These are phyloP conservation scores for Entomortierella parvispora DNA, from an alignment of 192 early-diverging fungal genomes.

Conservation along the genomic window DNA sequence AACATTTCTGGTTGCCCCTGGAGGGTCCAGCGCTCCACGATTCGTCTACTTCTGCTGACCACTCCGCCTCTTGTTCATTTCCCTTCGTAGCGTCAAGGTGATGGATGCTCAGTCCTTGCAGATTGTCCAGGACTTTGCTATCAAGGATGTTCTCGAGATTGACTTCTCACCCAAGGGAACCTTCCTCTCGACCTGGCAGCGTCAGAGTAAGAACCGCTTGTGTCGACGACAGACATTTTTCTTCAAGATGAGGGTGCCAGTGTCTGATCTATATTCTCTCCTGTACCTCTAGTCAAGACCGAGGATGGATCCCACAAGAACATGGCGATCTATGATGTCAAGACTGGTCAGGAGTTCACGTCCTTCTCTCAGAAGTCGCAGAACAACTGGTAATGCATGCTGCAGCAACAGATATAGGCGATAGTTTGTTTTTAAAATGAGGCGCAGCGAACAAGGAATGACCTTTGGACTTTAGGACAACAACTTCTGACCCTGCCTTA, in stretches of 20 bases:
- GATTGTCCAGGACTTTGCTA: constrained; percentile 70
- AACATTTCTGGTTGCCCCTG: not conserved
- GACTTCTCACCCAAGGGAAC: constrained; percentile 92
- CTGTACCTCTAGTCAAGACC: constrained; percentile 66
- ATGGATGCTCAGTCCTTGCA: constrained; percentile 73
- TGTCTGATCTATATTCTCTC: not conserved
- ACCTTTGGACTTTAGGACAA: not conserved
- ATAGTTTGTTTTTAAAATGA: not conserved
- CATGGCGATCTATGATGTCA: constrained; percentile 82
- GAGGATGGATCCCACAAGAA: constrained; percentile 80
- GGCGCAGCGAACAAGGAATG: not conserved
- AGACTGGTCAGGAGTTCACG: constrained; percentile 72
- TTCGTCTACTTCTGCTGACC: constrained; percentile 2
- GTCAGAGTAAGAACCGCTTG: constrained; percentile 65
- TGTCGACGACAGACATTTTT: constrained; percentile 8
- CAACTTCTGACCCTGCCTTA: not conserved
- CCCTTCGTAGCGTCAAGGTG: constrained; percentile 69
- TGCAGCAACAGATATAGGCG: not conserved
- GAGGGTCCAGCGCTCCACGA: not conserved
- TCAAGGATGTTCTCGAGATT: constrained; percentile 80
- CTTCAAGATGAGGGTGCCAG: constrained; percentile 1
- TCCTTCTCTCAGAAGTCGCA: constrained; percentile 87
- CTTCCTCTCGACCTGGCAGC: constrained; percentile 91
- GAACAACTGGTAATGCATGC: constrained; percentile 65
- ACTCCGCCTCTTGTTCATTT: not conserved